A percentile compares a stretch with the other conserved stretches of the same genome.
Conservation (phyloP, 2,329 filamentous ascomycete species). For the Colletotrichum lini region DNA sequence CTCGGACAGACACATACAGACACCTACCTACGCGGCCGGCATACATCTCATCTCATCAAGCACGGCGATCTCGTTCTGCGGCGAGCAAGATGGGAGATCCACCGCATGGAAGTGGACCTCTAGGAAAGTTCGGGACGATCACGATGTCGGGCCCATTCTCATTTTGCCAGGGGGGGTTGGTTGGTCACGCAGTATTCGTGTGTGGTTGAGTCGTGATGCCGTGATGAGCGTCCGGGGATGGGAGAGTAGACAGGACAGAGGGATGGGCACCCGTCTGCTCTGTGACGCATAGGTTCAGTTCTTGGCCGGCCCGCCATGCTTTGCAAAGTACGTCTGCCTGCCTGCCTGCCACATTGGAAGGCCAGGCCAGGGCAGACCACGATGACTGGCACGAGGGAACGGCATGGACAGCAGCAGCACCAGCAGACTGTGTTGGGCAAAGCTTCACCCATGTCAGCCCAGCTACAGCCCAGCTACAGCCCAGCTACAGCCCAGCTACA, state of each 20-base stretch:
- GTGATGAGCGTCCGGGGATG: no score
- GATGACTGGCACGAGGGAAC: background rate
- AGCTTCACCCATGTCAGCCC: conserved; percentile 7
- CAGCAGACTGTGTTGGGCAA: conserved; percentile 24
- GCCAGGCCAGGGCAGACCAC: conserved; percentile 1
- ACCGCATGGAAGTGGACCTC: conserved; percentile 14
- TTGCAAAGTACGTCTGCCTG: background rate
- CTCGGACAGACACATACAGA: no score
- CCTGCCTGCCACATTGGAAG: background rate
- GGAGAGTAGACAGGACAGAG: no score
- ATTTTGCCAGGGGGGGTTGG: conserved; percentile 3
- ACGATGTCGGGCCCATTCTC: conserved; percentile 30
- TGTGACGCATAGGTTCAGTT: background rate
- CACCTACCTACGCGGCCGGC: no score
- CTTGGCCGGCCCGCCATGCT: background rate
- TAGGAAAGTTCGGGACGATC: conserved; percentile 39
- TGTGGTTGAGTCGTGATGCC: background rate
- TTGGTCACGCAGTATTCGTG: background rate
- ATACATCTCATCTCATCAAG: background rate
- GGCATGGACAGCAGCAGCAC: conserved; percentile 13
- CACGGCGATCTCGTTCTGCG: conserved; percentile 4
- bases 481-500: conserved; percentile 23
- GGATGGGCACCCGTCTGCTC: no score
- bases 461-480: conserved; percentile 14
- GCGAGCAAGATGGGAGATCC: conserved; percentile 4